Evolutionary conservation across 805 yeast species (phyloP), one percentile per base, ranked within the genome.

Genomic region (Wickerhamiella kurtzmanii): DNA sequence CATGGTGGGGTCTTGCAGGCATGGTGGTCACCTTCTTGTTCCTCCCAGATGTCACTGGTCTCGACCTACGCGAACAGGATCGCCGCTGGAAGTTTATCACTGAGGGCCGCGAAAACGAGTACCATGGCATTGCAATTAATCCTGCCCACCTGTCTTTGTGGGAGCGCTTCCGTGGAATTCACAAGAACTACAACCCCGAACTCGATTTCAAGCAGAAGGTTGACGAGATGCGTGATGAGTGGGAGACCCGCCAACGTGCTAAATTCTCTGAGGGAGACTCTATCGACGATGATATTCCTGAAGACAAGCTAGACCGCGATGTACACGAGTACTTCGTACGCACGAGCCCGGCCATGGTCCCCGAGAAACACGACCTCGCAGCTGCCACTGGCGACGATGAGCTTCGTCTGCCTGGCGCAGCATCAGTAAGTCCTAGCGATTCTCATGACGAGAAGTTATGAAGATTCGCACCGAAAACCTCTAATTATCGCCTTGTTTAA

Each of bases 1-100:
- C 67, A 9, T 64, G 68, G 68, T 63, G 62, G 51, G 68, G 68
- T 41, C 57, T 64, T 2, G 60, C 56, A 4, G 68, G 68, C 47
- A 60, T 64, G 65, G 22, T 63, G 3, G 36, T 61, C 36, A 63
- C 67, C 42, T 37, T 57, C 22, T 15, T 61, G 44, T 64, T 59
- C 56, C 17, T 64, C 54, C 68, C 68, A 11, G 68, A 64, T 46
- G 59, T 59, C 43, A 64, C 68, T 38, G 67, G 67, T 42, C 56
- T 64, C 5, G 68, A 64, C 44, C 55, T 64, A 37, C 56, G 53
- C 37, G 66, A 63, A 51, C 67, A 62, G 51, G 68, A 64, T 48
- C 60, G 68, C 41, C 56, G 67, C 46, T 64, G 65, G 66, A 51
- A 53, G 41, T 61, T 43, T 52, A 61, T 63, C 41, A 48, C 52